Evolutionary conservation across 2,329 filamentous ascomycete genomes (phyloP).

Genomic region (Cordyceps cateniannulata): DNA sequence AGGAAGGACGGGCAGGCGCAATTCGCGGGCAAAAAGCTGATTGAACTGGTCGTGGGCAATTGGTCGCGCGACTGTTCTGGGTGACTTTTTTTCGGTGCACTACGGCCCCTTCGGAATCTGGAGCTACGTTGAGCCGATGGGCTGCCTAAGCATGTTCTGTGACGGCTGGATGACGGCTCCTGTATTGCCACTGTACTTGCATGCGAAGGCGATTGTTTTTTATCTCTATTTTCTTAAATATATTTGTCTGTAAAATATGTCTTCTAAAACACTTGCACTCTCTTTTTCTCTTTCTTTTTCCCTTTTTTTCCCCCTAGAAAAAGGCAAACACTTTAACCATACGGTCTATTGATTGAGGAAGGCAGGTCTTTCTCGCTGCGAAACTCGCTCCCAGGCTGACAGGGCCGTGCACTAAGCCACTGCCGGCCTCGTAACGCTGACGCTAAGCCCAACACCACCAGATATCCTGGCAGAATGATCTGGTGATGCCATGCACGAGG

Average conservation of each 20-base stretch:
- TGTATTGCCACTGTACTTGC: neutral
- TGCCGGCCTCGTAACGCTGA: neutral
- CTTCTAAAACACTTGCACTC: no score
- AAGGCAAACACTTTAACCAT: no score
- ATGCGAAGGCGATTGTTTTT: no score
- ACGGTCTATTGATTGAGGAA: no score
- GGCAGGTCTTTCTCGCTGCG: no score
- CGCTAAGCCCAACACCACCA: neutral
- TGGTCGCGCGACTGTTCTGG: conserved; percentile 7
- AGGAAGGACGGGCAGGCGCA: neutral
- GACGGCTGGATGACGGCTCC: neutral
- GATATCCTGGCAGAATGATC: neutral
- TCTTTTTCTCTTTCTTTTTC: no score
- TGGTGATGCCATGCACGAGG: conserved; percentile 6
- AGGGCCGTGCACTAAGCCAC: neutral
- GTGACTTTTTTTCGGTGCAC: conserved; percentile 5
- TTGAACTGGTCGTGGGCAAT: neutral
- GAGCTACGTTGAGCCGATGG: conserved; percentile 12
- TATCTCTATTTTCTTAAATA: no score
- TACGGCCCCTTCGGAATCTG: conserved; percentile 11
- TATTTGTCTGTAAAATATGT: no score
- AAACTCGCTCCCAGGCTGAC: no score
- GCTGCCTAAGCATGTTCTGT: neutral
- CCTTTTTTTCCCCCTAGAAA: no score
- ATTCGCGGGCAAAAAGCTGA: neutral